Evolutionary conservation across 495 filamentous ascomycete genomes (phyloP), one percentile per base, ranked within the genome.

Genomic region (Amniculicola lignicola): DNA sequence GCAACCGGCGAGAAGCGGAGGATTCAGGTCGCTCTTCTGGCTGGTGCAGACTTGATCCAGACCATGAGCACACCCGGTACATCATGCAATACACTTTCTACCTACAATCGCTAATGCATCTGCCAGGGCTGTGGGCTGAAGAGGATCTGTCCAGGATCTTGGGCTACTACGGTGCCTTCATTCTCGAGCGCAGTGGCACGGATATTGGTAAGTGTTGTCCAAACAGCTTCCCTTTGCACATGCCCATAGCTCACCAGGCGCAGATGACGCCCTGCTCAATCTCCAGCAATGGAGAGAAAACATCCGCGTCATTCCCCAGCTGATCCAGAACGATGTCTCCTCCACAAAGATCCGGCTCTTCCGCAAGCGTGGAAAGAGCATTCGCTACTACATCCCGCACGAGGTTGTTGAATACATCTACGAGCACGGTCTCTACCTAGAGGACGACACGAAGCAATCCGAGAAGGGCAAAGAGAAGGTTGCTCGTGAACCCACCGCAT

Each of bases 291-390:
- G 78, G 79, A 78, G 81, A 44, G 77, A 82, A 42, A 93, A 95
- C 54, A 95, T 96, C 52, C 82, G 87, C 66, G 83, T 93, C 41
- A 90, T 95, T 58, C 84, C 86, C 61, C 90, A 95, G 64, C 80
- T 93, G 42, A 90, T 96, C 41, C 84, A 89, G 39, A 95, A 95
- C 64, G 87, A 94, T 62, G 87, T 96, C 54, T 89, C 84, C 65
- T 89, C 85, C 39, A 95, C 90, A 25, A 93, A 92, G 70, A 90
- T 95, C 47, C 81, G 90, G 23, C 74, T 93, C 6, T 93, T 95
- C 70, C 69, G 92, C 42, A 79, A 84, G 56, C 82, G 86, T 60
- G 87, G 90, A 58, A 85, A 94, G 77, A 91, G 87, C 51, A 65
- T 65, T n/a, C 62, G 62, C 31, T 65, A 61, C 54, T 58, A 61